Percentiles rank a stretch among this genome's conserved stretches.
Evolutionary conservation across 768 basidiomycete species (phyloP).

Genomic region (Podaxis sp.): DNA sequence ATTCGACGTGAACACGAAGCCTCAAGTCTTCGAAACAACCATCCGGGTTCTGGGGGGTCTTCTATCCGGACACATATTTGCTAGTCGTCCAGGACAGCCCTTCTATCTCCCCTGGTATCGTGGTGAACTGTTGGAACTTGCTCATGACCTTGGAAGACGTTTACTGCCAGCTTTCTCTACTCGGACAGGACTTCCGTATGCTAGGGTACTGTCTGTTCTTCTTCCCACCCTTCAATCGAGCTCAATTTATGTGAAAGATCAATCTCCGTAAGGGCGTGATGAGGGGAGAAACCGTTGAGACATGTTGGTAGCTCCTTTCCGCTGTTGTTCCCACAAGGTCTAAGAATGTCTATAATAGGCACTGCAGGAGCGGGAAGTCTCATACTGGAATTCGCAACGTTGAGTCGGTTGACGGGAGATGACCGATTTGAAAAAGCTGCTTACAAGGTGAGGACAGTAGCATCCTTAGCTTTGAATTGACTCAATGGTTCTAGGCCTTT

Average conservation of each 20-base stretch:
- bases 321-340: not conserved
- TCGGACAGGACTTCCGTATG: conserved; percentile 88
- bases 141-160: conserved; percentile 82
- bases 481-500: conserved; percentile 52
- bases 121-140: conserved; percentile 75
- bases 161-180: conserved; percentile 91
- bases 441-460: conserved; percentile 41
- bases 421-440: conserved; percentile 88
- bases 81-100: conserved; percentile 59
- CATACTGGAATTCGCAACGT: conserved; percentile 90
- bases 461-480: not conserved
- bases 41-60: conserved; percentile 93
- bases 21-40: conserved; percentile 98
- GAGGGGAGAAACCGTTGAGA: conserved; percentile 76
- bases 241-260: conserved; percentile 43
- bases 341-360: conserved; percentile 41
- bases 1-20: conserved; percentile 91
- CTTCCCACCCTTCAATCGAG: conserved; percentile 6
- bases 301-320: conserved; percentile 55
- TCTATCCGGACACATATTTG: conserved; percentile 80
- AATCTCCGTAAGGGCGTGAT: conserved; percentile 81
- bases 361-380: conserved; percentile 92
- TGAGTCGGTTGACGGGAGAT: conserved; percentile 89
- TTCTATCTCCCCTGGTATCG: conserved; percentile 85
- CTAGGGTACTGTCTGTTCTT: conserved; percentile 55